Evolutionary conservation across 805 yeast species (phyloP).

Genomic region (Metschnikowia baotianmanensis): DNA sequence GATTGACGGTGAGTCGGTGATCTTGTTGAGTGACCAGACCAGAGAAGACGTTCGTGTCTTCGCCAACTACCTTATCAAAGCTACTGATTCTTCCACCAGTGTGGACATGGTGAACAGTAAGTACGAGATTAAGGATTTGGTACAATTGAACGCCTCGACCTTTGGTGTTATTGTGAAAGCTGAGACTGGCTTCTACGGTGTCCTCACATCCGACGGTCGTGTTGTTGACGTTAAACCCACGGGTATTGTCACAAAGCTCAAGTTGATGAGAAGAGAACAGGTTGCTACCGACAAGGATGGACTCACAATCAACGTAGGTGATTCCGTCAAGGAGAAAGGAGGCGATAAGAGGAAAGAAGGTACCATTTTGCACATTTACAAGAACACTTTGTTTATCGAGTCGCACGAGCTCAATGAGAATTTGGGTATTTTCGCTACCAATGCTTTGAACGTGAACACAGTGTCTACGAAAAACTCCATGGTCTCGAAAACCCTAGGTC

Average conservation of each 20-base stretch:
- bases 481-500: constrained; percentile 49
- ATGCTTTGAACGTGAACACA: constrained; percentile 73
- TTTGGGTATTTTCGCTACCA: constrained; percentile 85
- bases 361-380: constrained; percentile 79
- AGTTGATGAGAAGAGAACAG: constrained; percentile 61
- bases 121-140: constrained; percentile 85
- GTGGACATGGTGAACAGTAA: constrained; percentile 66
- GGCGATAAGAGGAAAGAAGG: constrained; percentile 87
- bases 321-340: constrained; percentile 77
- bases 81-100: constrained; percentile 72
- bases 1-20: constrained; percentile 79
- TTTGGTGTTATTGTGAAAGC: constrained; percentile 90
- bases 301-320: constrained; percentile 82
- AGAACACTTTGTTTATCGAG: constrained; percentile 74
- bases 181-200: constrained; percentile 80
- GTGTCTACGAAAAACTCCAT: constrained; percentile 80
- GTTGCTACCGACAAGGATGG: constrained; percentile 87
- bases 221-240: constrained; percentile 68
- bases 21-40: constrained; percentile 85
- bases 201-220: constrained; percentile 81
- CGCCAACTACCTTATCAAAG: constrained; percentile 85
- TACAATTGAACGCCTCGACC: constrained; percentile 77
- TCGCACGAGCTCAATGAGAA: constrained; percentile 79
- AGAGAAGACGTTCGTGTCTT: constrained; percentile 88
- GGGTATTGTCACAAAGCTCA: constrained; percentile 76